Evolutionary conservation across 2,329 filamentous ascomycete species (phyloP), one percentile per base, ranked within the genome.

Genomic region (Colletotrichum limetticola): DNA sequence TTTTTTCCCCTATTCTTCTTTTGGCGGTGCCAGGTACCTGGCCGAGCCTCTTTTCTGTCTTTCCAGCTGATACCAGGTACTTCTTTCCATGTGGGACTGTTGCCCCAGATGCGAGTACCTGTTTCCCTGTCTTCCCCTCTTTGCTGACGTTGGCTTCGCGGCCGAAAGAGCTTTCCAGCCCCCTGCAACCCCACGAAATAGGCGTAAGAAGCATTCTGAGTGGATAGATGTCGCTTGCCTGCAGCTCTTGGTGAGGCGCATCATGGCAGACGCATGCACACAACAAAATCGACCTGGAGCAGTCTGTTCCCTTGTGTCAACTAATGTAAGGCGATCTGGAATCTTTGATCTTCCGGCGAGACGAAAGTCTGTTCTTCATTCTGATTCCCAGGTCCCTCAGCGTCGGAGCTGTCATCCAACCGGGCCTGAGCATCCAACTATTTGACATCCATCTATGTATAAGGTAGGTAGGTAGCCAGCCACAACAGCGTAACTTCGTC

Each of bases 161-260:
- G 37, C 55, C 35, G 16, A 37, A 56, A 58, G 14, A n/a, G 57
- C 64, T 68, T 37, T 58, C 57, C 53, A 58, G 35, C 65, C 67
- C 37, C 37, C 70, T 72, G 70, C 26, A 64, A 72, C 70, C 70
- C 70, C 66, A 69, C 66, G 65, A 69, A 72, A 58, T 69, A 56
- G 55, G 46, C 37, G 35, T 32, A 11, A 37, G 37, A 30, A 30
- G n/a, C 42, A n/a, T 55, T 56, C 26, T 60, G 55, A n/a, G 28
- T 65, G 53, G 53, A 58, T 42, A 49, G 52, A 32, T 65, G 37
- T 24, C 8, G 56, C 58, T 24, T 32, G 32, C 52, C 52, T 53
- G 65, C 65, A 59, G 66, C 58, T 72, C 52, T 30, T n/a, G 30
- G 49, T 65, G 32, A 70, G 69, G 69, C 66, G 69, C 69, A 62